Percentiles rank a stretch among this genome's conserved stretches.
These are phyloP conservation scores for Boletus hoseneyae DNA, from an alignment of 1,284 basidiomycete species.

Conservation along the genomic window DNA sequence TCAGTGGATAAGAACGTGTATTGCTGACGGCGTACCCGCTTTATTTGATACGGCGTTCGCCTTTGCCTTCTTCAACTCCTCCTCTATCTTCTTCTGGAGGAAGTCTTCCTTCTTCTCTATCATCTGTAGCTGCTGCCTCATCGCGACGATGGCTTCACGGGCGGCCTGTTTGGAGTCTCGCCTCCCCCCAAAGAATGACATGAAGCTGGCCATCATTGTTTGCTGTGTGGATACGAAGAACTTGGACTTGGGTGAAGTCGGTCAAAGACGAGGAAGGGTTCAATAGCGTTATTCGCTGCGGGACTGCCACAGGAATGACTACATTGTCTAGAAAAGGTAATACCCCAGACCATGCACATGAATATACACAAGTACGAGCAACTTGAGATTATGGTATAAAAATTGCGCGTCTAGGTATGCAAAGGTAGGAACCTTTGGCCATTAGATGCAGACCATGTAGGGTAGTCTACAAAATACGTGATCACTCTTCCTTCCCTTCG, in stretches of 20 bases:
- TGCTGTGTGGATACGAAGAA: neutral
- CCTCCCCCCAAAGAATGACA: conserved; percentile 80
- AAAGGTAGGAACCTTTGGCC: conserved; percentile 18
- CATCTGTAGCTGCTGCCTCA: conserved; percentile 89
- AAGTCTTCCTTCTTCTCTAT: conserved; percentile 99
- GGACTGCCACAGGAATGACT: conserved; percentile 10
- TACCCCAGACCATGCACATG: conserved; percentile 9
- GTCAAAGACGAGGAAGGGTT: conserved; percentile 8
- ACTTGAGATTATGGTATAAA: conserved; percentile 28
- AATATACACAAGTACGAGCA: conserved; percentile 1
- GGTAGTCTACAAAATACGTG: conserved; percentile 25
- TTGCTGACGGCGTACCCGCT: conserved; percentile 59
- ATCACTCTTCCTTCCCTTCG: conserved; percentile 29
- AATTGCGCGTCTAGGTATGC: conserved; percentile 25
- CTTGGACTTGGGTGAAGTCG: conserved; percentile 3
- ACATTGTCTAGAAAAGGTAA: conserved; percentile 24
- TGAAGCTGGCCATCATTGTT: conserved; percentile 79
- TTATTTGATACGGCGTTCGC: conserved; percentile 95
- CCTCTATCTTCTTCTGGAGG: conserved; percentile 95
- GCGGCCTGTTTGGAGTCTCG: conserved; percentile 78
- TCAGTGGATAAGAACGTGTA: conserved; percentile 9
- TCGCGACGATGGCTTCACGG: conserved; percentile 81
- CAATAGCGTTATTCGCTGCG: conserved; percentile 4
- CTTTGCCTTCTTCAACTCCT: conserved; percentile 89
- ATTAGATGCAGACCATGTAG: conserved; percentile 26